Base-by-base conservation (phyloP, 2,329 filamentous ascomycete species). In the Lasiodiplodia theobromae region DNA sequence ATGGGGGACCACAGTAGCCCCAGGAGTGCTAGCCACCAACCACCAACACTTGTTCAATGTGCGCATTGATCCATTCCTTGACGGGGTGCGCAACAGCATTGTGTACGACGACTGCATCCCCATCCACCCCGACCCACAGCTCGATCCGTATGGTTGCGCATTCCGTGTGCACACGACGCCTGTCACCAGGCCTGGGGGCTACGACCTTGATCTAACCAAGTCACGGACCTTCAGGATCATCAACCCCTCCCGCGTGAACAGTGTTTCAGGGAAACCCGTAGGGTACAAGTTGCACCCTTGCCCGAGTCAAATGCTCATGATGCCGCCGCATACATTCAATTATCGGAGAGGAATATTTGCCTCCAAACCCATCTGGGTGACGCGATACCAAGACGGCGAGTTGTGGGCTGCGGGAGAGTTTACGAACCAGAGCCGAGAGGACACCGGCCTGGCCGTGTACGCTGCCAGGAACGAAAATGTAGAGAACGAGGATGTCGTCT, bases 1-100 rank as follows among this genome's bases (percentile, higher is more conserved):
- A 7, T 91, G 85, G 74, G 89, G 88, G 37, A 92, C 87, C 67
- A 85, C 90, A 2, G 89, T 92, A 2, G 82, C 84, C 0, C 86
- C 87, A 0, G 90, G 90, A 0, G 86, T 89, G 0, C 79, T 92
- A 1, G 90, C 90, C 0, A 88, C 88, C 69, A 89, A 91, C 76
- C 90, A 92, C 71, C 90, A 92, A 75, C 90, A 92, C 78, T 83
- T 92, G 53, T 92, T 92, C 74, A 85, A 82, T 31, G 78, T 88
- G 53, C 84, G 90, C 1, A 86, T 92, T 58, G 89, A 92, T 72
- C 89, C 89, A 0, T 86, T 86, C 8, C 84, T 91, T 47, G 88
- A 91, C 71, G 80, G 84, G 23, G 80, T 85, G 73, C 73, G 81
- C 3, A 90, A 89, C 70, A 84, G 83, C 0, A 77, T 89, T 5